Base-by-base conservation (phyloP, 139 green algal genomes). In the Zygnema cylindricum region DNA sequence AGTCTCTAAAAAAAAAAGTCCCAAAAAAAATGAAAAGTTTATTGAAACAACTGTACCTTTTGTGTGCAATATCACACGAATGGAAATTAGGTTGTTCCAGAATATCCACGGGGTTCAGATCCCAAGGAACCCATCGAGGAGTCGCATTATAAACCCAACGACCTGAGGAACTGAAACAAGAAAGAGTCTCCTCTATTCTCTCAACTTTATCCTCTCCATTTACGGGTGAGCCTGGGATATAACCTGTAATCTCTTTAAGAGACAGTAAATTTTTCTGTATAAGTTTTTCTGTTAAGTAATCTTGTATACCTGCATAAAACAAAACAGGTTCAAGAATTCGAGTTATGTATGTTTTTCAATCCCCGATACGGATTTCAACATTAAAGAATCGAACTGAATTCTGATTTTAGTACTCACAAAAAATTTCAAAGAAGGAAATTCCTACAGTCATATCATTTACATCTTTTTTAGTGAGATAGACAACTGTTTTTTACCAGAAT, bases 101-200 rank as follows among this genome's bases (percentile, higher is more conserved):
- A 69, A 42, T 35, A 38, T 39, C 76, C 30, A 32, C 49, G 0
- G 43, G 41, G 42, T 87, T 78, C 2, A 39, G 11, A 40, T 79
- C 57, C 81, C 81, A 87, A 0, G 81, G 43, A 40, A 87, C 38
- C 81, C 81, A 87, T 40, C 81, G 41, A 40, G 81, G 42, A 32
- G 81, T 87, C 25, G 22, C 77, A n/a, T 81, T 81, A 54, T 33
- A 69, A 43, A 78, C 81, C 81, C 81, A 87, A 39, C 55, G 57
- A 38, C 81, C 81, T 30, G 39, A 22, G 25, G 42, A 39, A 22
- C 36, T 41, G 39, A 87, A 32, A 33, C 81, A 87, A n/a, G 30
- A n/a, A 69, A 87, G 16, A 39, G 33, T 33, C 43, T 33, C 30
- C 42, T 87, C 42, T 0, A 78, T n/a, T 7, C 36, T 69, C 0